phyloP scores from a whole-genome alignment of 768 basidiomycete genomes.

The Boletus coccyginus region DNA sequence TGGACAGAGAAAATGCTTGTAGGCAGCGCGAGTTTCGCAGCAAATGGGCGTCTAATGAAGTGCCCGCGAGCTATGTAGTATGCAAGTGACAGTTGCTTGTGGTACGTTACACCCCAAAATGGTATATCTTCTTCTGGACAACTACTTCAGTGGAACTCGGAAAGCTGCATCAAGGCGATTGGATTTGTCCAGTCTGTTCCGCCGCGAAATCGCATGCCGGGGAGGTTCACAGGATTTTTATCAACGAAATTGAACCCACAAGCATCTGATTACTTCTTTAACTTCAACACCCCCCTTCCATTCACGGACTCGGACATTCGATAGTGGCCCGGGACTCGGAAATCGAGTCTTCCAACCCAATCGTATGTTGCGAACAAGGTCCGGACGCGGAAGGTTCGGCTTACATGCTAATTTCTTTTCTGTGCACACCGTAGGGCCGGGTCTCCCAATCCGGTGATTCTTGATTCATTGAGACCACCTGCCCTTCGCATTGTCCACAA shows the following conservation, averaged over 20 bases:
- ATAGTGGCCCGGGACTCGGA: neutral
- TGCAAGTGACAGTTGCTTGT: neutral
- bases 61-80: neutral
- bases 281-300: neutral
- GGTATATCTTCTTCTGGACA: neutral
- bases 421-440: neutral
- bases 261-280: neutral
- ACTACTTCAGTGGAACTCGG: neutral
- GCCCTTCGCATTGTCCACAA: neutral
- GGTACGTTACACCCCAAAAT: neutral
- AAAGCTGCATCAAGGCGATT: neutral
- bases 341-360: neutral
- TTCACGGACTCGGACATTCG: neutral
- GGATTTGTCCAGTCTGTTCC: neutral
- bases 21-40: neutral
- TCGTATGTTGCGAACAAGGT: neutral
- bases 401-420: neutral
- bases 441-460: neutral
- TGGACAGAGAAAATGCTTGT: neutral
- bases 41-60: neutral
- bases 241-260: neutral
- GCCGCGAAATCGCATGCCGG: neutral
- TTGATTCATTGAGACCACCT: neutral
- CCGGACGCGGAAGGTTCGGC: neutral
- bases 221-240: neutral